Evolutionary conservation across 202 grass and related monocot genomes (phyloP).

Genomic region (Zizania palustris): DNA sequence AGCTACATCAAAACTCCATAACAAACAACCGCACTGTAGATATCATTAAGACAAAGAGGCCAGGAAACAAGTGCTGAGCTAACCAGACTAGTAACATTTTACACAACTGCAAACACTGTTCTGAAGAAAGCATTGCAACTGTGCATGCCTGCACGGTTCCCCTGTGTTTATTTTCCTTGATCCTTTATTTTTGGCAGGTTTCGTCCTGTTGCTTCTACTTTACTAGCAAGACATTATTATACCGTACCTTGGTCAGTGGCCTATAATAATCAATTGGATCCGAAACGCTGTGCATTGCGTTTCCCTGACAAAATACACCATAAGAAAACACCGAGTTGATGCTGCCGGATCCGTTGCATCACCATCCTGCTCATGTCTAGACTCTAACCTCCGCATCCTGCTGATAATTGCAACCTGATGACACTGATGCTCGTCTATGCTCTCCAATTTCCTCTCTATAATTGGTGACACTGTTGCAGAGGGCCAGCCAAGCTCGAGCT

Average conservation of each 20-base stretch:
- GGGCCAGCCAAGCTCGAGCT: background rate
- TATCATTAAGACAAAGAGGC: background rate
- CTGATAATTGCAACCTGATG: background rate
- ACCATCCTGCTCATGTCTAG: background rate
- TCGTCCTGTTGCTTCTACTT: conserved; percentile 7
- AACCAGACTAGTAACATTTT: conserved; percentile 12
- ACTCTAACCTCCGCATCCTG: background rate
- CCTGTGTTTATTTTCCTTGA: background rate
- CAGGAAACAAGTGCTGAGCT: background rate
- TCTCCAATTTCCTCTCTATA: too few species aligned
- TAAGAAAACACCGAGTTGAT: too few species aligned
- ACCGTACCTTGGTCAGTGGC: background rate
- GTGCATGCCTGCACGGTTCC: background rate
- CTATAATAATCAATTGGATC: conserved; percentile 13
- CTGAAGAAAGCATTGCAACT: background rate
- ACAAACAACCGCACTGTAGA: background rate
- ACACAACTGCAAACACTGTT: background rate
- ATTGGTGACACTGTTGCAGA: background rate
- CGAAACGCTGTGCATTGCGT: background rate
- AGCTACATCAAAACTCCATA: background rate
- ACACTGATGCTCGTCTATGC: background rate
- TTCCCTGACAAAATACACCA: too few species aligned
- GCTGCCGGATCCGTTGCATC: background rate
- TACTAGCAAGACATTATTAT: background rate
- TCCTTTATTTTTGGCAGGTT: conserved; percentile 1